These are phyloP conservation scores for Tritrichomonas foetus DNA, from an alignment of 208 protist species.

Conservation along the genomic window DNA sequence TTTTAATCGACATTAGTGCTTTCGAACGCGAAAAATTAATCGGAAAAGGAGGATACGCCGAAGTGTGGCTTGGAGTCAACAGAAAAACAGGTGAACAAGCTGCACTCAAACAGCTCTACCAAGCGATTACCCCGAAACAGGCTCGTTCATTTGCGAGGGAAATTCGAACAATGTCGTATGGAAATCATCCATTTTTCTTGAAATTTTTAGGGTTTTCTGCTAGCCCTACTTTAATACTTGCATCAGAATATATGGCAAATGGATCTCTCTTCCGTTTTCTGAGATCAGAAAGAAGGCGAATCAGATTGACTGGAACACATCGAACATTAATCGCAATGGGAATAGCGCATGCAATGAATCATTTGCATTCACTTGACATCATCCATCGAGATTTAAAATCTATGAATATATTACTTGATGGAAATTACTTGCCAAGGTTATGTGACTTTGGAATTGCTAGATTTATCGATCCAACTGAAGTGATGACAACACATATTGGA, in stretches of 20 bases:
- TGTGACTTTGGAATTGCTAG: constrained; percentile 32
- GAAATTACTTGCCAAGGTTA: neutral
- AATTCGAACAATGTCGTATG: neutral
- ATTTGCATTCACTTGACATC: neutral
- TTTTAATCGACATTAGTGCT: neutral
- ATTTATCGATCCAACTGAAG: neutral
- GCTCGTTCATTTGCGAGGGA: neutral
- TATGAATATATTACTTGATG: constrained; percentile 18
- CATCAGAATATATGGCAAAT: constrained; percentile 19
- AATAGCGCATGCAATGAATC: neutral
- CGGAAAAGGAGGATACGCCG: neutral
- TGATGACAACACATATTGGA: neutral
- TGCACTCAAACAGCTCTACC: neutral
- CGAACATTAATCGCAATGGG: constrained; percentile 17
- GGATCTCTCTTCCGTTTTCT: neutral
- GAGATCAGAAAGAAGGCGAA: neutral
- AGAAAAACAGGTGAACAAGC: neutral
- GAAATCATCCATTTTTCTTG: constrained; percentile 10
- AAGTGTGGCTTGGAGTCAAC: neutral
- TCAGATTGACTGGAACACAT: neutral
- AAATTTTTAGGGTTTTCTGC: neutral
- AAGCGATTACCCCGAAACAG: neutral
- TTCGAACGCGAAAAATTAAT: neutral
- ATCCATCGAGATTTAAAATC: constrained; percentile 25
- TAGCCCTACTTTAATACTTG: neutral